phyloP scores from a whole-genome alignment of 805 yeast species.

The Wickerhamiella sorbophila region DNA sequence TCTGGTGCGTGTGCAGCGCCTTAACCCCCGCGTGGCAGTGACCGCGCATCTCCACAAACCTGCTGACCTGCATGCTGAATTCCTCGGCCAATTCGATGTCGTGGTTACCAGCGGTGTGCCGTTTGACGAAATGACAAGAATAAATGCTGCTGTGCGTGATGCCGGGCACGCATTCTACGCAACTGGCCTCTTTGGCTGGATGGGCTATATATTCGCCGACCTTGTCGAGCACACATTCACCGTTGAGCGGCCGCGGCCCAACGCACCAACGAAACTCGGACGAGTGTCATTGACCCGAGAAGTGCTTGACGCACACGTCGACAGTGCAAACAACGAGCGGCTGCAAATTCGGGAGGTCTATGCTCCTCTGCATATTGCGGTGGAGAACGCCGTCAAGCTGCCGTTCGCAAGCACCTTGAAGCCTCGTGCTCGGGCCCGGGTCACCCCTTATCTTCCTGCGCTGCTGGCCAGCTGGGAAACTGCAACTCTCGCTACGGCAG shows the following conservation, averaged over 20 bases:
- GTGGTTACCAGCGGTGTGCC: slow-evolving; percentile 60
- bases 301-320: slow-evolving; percentile 28
- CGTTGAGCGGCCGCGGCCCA: slow-evolving; percentile 17
- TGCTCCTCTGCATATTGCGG: slow-evolving; percentile 13
- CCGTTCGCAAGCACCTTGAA: slow-evolving; percentile 13
- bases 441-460: slow-evolving; percentile 45
- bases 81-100: slow-evolving; percentile 45
- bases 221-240: slow-evolving; percentile 42
- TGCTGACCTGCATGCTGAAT: slow-evolving; percentile 18
- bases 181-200: slow-evolving; percentile 62
- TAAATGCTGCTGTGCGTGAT: slow-evolving; percentile 46
- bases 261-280: slow-evolving; percentile 37
- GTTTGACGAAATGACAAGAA: slow-evolving; percentile 24
- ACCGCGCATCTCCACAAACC: slow-evolving; percentile 23
- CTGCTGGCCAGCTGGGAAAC: slow-evolving; percentile 42
- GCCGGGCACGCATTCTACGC: slow-evolving; percentile 52
- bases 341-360: slow-evolving; percentile 22
- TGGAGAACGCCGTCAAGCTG: slow-evolving; percentile 9
- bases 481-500: slow-evolving; percentile 17
- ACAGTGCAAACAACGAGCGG: slow-evolving; percentile 28
- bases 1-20: slow-evolving; percentile 42
- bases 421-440: slow-evolving; percentile 28
- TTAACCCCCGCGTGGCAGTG: slow-evolving; percentile 68
- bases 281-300: slow-evolving; percentile 30
- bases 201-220: slow-evolving; percentile 71